Evolutionary conservation across 768 basidiomycete species (phyloP).

Genomic region (Roridomyces roridus): DNA sequence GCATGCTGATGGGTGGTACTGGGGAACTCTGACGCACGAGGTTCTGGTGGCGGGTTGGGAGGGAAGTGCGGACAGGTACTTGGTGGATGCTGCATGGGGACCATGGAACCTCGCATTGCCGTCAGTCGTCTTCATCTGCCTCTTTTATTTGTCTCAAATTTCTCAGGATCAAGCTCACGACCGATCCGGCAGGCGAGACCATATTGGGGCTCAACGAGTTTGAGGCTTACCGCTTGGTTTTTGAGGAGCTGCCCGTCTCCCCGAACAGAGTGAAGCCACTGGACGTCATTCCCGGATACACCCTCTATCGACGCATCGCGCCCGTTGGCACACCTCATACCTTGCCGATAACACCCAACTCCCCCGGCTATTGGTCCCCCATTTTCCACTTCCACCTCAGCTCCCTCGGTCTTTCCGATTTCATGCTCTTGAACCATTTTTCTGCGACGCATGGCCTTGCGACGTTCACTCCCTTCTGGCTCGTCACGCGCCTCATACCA

Average conservation of each 20-base stretch:
- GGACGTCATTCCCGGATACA: constrained; percentile 20
- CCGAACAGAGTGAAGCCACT: constrained; percentile 6
- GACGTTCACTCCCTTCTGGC: constrained; percentile 24
- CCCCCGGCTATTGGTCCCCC: constrained; percentile 25
- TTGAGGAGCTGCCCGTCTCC: constrained; percentile 20
- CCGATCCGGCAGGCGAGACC: constrained; percentile 14
- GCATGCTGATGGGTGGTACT: constrained; percentile 24
- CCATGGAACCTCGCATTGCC: constrained; percentile 20
- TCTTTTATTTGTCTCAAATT: not conserved
- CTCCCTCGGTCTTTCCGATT: constrained; percentile 13
- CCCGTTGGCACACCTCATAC: constrained; percentile 19
- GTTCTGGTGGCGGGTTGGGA: constrained; percentile 20
- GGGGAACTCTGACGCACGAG: constrained; percentile 25
- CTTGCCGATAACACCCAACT: constrained; percentile 19
- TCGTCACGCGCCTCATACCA: constrained; percentile 19
- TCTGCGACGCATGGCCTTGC: constrained; percentile 20
- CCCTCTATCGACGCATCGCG: constrained; percentile 20
- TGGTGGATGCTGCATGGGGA: constrained; percentile 22
- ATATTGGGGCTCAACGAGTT: constrained; percentile 22
- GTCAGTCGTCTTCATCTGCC: not conserved
- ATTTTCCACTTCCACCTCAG: constrained; percentile 23
- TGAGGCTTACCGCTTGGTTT: constrained; percentile 19
- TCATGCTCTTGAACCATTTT: constrained; percentile 23
- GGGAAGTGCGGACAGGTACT: constrained; percentile 12
- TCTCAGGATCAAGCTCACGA: constrained; percentile 22